Conservation (phyloP, 306 rosid species). For the Alnus glutinosa region DNA sequence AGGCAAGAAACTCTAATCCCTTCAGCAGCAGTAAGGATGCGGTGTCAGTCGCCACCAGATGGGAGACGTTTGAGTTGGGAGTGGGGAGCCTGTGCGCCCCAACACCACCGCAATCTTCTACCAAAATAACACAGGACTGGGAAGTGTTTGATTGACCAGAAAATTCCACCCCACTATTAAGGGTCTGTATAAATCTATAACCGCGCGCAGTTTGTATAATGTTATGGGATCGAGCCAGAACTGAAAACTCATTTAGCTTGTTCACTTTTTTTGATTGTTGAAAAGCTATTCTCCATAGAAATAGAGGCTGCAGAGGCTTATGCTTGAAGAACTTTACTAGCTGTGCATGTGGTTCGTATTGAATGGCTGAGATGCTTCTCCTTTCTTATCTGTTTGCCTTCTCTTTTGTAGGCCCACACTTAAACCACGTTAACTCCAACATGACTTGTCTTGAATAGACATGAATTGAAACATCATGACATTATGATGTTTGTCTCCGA, state of each 20-base stretch:
- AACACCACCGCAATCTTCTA: slow-evolving; percentile 25
- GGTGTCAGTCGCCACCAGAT: slow-evolving; percentile 40
- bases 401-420: not conserved
- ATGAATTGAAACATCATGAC: not conserved
- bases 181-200: slow-evolving; percentile 12
- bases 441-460: not conserved
- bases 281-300: slow-evolving; percentile 15
- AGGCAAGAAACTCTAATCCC: slow-evolving; percentile 46
- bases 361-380: not conserved
- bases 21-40: slow-evolving; percentile 29
- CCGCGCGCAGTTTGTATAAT: not conserved
- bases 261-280: slow-evolving; percentile 7
- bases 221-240: not conserved
- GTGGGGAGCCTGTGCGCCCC: slow-evolving; percentile 40
- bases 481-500: not conserved
- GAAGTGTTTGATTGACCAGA: slow-evolving; percentile 38
- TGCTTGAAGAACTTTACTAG: not conserved
- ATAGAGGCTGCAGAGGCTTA: not conserved
- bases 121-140: slow-evolving; percentile 50
- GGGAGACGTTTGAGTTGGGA: slow-evolving; percentile 65
- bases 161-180: not conserved
- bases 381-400: not conserved
- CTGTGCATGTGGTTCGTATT: slow-evolving; percentile 7
- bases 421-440: not conserved
- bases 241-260: not conserved